Percentiles rank a stretch among this genome's conserved stretches.
phyloP scores from a whole-genome alignment of 345 rosid genomes.

The Linum trigynum region DNA sequence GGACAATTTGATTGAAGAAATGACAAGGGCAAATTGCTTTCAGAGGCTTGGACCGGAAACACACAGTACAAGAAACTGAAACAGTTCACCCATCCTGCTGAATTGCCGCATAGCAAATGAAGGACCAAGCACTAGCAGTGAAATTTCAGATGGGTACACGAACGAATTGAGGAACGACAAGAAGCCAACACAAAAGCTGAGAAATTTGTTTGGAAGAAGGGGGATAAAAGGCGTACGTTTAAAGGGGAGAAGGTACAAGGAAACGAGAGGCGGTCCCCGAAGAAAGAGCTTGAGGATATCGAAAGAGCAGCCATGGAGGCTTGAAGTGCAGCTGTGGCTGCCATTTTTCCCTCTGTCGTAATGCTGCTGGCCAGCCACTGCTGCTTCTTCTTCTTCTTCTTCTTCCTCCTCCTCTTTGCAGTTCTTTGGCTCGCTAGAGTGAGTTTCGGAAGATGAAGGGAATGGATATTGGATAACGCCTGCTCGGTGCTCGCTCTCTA shows the following conservation, averaged over 20 bases:
- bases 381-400: slow-evolving; percentile 4
- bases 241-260: slow-evolving; percentile 26
- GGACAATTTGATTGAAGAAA: too few relatives aligned
- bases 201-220: not conserved
- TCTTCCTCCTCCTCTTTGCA: slow-evolving; percentile 10
- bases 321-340: slow-evolving; percentile 73
- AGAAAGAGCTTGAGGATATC: slow-evolving; percentile 45
- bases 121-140: not conserved
- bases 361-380: not conserved
- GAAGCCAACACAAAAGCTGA: not conserved
- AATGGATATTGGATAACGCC: slow-evolving; percentile 26
- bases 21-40: too few relatives aligned
- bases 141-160: not conserved
- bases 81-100: not conserved
- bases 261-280: slow-evolving; percentile 55
- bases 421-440: not conserved
- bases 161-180: not conserved
- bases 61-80: not conserved
- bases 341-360: slow-evolving; percentile 22
- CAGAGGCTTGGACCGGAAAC: not conserved
- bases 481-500: not conserved
- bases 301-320: slow-evolving; percentile 62
- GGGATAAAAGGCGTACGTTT: slow-evolving; percentile 25
- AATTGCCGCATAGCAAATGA: not conserved
- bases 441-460: slow-evolving; percentile 14